Percentiles rank a stretch among this genome's conserved stretches.
Evolutionary conservation across 2,329 filamentous ascomycete species (phyloP).

Genomic region (Thelonectria rubi): DNA sequence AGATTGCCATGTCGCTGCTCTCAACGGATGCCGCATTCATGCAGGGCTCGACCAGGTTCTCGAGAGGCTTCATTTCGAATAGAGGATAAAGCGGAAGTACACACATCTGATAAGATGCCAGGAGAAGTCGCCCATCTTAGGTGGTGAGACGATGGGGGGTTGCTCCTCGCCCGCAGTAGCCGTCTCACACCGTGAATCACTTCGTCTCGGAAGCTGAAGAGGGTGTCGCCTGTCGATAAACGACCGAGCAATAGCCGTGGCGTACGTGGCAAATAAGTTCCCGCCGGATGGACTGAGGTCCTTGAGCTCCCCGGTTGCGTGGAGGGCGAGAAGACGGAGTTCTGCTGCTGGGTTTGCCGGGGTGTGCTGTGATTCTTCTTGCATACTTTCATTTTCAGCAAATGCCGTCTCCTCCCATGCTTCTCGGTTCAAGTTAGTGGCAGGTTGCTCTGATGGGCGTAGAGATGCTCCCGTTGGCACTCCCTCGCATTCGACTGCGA

Average conservation of each 20-base stretch:
- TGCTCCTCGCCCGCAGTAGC: neutral
- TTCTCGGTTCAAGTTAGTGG: neutral
- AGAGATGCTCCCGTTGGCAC: neutral
- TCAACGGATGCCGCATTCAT: neutral
- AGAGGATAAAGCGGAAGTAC: slow-evolving; percentile 6
- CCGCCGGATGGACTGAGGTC: slow-evolving; percentile 17
- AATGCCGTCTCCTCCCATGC: neutral
- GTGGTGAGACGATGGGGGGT: neutral
- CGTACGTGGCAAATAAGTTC: slow-evolving; percentile 6
- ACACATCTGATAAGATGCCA: slow-evolving; percentile 10
- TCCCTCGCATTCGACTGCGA: neutral
- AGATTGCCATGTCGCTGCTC: neutral
- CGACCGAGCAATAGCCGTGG: slow-evolving; percentile 5
- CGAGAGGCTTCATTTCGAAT: neutral
- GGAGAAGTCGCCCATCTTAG: neutral
- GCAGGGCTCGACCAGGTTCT: neutral
- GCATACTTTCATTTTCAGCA: neutral
- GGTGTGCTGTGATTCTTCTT: neutral
- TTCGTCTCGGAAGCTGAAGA: too few species aligned
- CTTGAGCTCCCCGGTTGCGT: slow-evolving; percentile 15
- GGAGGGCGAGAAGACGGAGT: slow-evolving; percentile 14
- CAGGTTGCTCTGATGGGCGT: neutral
- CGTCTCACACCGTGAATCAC: neutral
- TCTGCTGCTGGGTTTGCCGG: slow-evolving; percentile 2
- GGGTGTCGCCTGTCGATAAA: neutral